Conservation (phyloP, 169 alveolate species). For the Eimeria falciformis region DNA sequence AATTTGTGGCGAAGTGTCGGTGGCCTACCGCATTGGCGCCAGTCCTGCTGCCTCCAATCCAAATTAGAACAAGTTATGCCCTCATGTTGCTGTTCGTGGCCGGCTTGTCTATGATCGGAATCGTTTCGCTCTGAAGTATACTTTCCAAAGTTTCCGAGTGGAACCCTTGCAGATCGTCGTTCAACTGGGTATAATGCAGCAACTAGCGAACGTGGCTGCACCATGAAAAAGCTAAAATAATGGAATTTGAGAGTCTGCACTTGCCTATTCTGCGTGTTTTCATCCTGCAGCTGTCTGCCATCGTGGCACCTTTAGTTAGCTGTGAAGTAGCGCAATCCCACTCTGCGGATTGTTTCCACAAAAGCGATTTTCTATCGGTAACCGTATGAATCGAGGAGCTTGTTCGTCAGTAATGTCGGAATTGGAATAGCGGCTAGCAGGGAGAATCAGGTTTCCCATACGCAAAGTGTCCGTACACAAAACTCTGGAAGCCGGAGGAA, state of each 20-base stretch:
- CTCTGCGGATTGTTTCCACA: too few species aligned
- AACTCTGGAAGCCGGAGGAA: too few species aligned
- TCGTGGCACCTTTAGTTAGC: too few species aligned
- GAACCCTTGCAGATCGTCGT: slow-evolving; percentile 25
- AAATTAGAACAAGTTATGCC: neutral
- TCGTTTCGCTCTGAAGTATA: slow-evolving; percentile 13
- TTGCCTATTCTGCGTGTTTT: slow-evolving; percentile 31
- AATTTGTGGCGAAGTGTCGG: neutral
- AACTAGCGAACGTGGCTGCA: neutral
- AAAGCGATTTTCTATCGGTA: too few species aligned
- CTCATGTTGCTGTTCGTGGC: neutral
- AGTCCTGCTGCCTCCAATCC: neutral
- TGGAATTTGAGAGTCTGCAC: neutral
- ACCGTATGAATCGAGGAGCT: too few species aligned
- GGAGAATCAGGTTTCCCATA: too few species aligned
- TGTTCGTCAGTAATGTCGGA: too few species aligned
- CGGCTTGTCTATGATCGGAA: neutral
- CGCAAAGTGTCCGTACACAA: too few species aligned
- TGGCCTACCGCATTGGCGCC: slow-evolving; percentile 12
- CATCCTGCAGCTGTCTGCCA: too few species aligned
- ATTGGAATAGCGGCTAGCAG: too few species aligned
- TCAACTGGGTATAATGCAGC: neutral
- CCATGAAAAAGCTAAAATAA: neutral
- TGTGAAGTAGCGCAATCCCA: too few species aligned
- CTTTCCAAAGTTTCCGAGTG: neutral